phyloP scores from a whole-genome alignment of 2,329 filamentous ascomycete genomes.

The Neofusicoccum kwambonambiense region DNA sequence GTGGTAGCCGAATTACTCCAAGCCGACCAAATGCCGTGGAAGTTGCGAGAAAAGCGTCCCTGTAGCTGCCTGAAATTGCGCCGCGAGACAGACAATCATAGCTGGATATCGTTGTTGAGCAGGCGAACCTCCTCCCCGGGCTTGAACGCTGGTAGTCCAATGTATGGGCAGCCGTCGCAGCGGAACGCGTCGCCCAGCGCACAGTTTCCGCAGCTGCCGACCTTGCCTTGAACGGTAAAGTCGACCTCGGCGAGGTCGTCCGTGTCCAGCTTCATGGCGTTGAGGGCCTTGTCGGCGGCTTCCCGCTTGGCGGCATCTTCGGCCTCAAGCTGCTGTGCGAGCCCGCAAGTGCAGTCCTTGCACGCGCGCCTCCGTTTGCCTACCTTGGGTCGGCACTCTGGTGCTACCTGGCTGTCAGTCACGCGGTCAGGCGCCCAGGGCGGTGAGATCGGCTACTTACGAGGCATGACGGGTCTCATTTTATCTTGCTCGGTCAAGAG shows the following conservation, averaged over 20 bases:
- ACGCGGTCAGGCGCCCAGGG: not conserved
- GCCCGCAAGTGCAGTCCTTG: conserved; percentile 96
- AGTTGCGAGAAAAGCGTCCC: not conserved
- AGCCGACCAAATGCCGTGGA: not conserved
- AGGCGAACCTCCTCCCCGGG: conserved; percentile 91
- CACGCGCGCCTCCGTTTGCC: conserved; percentile 90
- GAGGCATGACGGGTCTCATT: conserved; percentile 71
- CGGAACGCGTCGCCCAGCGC: conserved; percentile 80
- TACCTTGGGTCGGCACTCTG: conserved; percentile 81
- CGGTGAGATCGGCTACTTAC: conserved; percentile 54
- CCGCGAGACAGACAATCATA: conserved; percentile 47
- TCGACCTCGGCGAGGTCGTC: conserved; percentile 88
- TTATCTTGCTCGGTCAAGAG: conserved; percentile 84
- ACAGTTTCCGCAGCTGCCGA: conserved; percentile 92
- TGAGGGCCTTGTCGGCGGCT: conserved; percentile 62
- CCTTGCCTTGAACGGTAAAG: conserved; percentile 96
- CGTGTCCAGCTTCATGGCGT: conserved; percentile 67
- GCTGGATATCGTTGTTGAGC: conserved; percentile 80
- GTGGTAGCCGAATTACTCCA: not conserved
- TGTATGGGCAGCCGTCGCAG: conserved; percentile 72
- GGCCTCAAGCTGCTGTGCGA: conserved; percentile 80
- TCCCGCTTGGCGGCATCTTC: conserved; percentile 72
- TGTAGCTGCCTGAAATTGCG: conserved; percentile 4
- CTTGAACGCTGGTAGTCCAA: conserved; percentile 93
- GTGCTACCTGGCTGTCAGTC: conserved; percentile 53